Percentiles rank a stretch among this genome's conserved stretches.
Evolutionary conservation across 768 basidiomycete genomes (phyloP).

Genomic region (Mycena filopes): DNA sequence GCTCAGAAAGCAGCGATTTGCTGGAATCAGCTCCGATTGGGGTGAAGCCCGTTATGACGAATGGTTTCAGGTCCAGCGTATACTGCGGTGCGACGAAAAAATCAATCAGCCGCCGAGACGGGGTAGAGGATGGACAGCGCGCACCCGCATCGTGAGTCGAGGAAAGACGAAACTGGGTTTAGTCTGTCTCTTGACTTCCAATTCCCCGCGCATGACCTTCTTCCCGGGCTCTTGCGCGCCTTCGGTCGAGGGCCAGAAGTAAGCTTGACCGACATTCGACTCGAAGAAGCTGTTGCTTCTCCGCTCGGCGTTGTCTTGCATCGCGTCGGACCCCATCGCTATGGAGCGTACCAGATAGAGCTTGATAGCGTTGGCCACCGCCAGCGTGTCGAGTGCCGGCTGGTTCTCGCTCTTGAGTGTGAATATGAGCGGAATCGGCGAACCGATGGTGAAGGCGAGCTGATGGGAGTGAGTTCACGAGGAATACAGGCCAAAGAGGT

Average conservation of each 20-base stretch:
- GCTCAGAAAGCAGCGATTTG: constrained; percentile 48
- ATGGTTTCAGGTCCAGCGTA: constrained; percentile 53
- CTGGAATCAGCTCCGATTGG: constrained; percentile 24
- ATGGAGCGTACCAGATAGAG: constrained; percentile 59
- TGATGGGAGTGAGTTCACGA: constrained; percentile 32
- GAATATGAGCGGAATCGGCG: constrained; percentile 61
- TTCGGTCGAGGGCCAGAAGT: constrained; percentile 59
- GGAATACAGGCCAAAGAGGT: background rate
- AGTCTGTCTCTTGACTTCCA: constrained; percentile 56
- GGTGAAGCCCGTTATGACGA: constrained; percentile 56
- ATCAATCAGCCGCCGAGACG: background rate
- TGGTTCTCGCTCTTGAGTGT: constrained; percentile 56
- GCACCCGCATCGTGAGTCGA: constrained; percentile 59
- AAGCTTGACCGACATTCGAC: constrained; percentile 52
- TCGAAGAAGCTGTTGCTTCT: constrained; percentile 60
- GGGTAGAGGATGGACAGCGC: constrained; percentile 31
- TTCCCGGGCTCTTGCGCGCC: constrained; percentile 42
- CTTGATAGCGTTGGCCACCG: constrained; percentile 50
- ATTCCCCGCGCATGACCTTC: constrained; percentile 59
- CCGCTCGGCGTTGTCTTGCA: constrained; percentile 46
- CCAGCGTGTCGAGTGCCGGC: constrained; percentile 62
- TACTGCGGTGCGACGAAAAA: constrained; percentile 48
- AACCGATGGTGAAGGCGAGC: constrained; percentile 63
- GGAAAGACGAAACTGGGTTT: constrained; percentile 55
- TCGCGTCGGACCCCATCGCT: constrained; percentile 60